Base-by-base conservation (phyloP, 257 asterid species). In the Paulownia fortunei region DNA sequence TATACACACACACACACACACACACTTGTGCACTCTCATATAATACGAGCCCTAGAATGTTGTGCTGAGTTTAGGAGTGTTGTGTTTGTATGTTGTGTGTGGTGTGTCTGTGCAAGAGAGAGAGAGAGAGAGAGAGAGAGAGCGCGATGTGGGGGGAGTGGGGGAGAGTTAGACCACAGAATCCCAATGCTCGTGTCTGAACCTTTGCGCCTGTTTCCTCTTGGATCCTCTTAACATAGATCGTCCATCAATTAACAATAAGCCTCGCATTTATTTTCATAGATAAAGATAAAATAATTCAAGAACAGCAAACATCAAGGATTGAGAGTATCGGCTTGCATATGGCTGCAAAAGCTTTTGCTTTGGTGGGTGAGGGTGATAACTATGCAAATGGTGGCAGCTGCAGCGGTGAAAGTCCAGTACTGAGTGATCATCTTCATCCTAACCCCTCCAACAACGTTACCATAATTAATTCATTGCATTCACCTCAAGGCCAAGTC, bases 161-260 rank as follows among this genome's bases (percentile, higher is more conserved):
- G 52, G 58, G 44, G 73, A 30, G 42, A 15, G 13, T 61, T 15
- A 59, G 72, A 55, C 79, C 85, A 84, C 91, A 80, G 97, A 91
- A 89, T 92, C 95, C 95, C 92, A 81, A 89, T 84, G 95, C 84
- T 76, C 15, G 80, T 90, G 96, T 88, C 89, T 72, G 77, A 88
- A 80, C 87, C 84, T 64, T 76, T 44, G 77, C 88, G 82, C 76
- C 87, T 69, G 85, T 87, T 63, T 92, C 92, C 79, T 78, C 82
- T 92, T 90, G 96, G 90, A 87, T 81, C 91, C 77, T 89, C 83
- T 72, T 7, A 34, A 24, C 52, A 21, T 69, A 39, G 16, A 71
- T 46, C n/a, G n/a, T n/a, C n/a, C n/a, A n/a, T n/a, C n/a, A n/a
- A n/a, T n/a, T n/a, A n/a, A n/a, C n/a, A n/a, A n/a, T n/a, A n/a